Conservation (phyloP, 2,329 filamentous ascomycete genomes). For the Cercospora sojina region DNA sequence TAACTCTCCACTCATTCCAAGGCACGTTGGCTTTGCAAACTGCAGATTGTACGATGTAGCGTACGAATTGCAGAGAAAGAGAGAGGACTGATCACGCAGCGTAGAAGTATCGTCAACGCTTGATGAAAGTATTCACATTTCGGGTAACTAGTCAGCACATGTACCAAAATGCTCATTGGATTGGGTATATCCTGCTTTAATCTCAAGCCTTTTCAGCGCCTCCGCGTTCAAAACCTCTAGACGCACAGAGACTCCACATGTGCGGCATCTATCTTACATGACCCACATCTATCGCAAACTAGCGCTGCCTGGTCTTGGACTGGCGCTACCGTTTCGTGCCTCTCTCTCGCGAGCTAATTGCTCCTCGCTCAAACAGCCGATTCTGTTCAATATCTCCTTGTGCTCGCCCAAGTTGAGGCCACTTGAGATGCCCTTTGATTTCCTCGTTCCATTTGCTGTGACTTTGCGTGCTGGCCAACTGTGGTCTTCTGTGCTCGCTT, state of each 20-base stretch:
- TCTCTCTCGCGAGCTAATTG: conserved; percentile 38
- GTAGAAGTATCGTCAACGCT: not conserved
- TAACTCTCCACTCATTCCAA: not conserved
- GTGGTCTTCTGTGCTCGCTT: conserved; percentile 71
- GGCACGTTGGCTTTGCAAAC: not conserved
- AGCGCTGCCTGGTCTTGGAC: conserved; percentile 23
- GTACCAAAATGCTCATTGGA: not conserved
- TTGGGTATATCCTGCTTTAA: conserved; percentile 2
- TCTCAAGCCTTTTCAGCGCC: not conserved
- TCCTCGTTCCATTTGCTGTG: conserved; percentile 39
- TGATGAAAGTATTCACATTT: not conserved
- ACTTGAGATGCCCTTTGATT: conserved; percentile 55
- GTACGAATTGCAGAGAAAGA: not conserved
- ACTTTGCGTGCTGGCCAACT: conserved; percentile 27
- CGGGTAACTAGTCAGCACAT: not conserved
- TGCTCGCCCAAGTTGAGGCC: conserved; percentile 62
- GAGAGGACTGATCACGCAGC: not conserved
- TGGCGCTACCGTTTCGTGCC: conserved; percentile 31
- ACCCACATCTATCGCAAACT: conserved; percentile 12
- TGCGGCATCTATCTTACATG: not conserved
- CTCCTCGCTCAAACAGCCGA: conserved; percentile 60
- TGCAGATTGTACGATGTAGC: not conserved
- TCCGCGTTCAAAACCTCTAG: not conserved
- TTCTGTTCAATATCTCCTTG: conserved; percentile 77
- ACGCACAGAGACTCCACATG: not conserved